Evolutionary conservation across 768 basidiomycete genomes (phyloP), one percentile per base, ranked within the genome.

Genomic region (Candolleomyces eurysporus): DNA sequence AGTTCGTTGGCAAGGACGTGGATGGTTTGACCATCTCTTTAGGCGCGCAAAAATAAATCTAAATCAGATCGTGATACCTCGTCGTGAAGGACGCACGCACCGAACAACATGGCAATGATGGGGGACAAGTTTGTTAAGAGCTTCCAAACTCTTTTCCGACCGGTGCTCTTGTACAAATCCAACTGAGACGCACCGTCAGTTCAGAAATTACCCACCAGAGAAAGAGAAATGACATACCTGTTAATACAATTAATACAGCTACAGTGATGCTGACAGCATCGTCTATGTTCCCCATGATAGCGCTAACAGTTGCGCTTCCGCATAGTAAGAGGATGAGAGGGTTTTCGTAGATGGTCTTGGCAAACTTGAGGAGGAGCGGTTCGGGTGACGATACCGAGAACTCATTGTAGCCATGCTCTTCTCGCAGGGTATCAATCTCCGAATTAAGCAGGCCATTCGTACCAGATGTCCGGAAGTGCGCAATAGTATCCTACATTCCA

Each of bases 151-250:
- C 75, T 97, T 88, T 71, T 98, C 96, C 1, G 96, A 98, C 36
- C 96, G 83, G 63, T 91, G 87, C 73, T 98, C 96, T 73, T 98
- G 96, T 32, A 98, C 87, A 69, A 98, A 98, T 10, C 94, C 96
- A 64, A 98, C 96, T 83, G 63, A 5, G 42, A 40, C 58, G 36
- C 5, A 58, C 17, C 45, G 22, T 82, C 64, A 51, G 58, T 4
- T 59, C 19, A 59, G 56, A 52, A 54, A 39, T 11, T 2, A 26
- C 26, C 26, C 26, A 4, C 26, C 4, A 26, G 22, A n/a, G 40
- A 32, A 60, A 4, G 49, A 39, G 26, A 13, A 53, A 13, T 17
- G 30, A 48, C 83, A 72, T 66, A 96, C 94, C 94, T 42, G 95
- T 96, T 6, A 98, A 76, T 22, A 98, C 96, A 60, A 98, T 98